Conservation (phyloP, 768 basidiomycete genomes). For the Mycena pura region DNA sequence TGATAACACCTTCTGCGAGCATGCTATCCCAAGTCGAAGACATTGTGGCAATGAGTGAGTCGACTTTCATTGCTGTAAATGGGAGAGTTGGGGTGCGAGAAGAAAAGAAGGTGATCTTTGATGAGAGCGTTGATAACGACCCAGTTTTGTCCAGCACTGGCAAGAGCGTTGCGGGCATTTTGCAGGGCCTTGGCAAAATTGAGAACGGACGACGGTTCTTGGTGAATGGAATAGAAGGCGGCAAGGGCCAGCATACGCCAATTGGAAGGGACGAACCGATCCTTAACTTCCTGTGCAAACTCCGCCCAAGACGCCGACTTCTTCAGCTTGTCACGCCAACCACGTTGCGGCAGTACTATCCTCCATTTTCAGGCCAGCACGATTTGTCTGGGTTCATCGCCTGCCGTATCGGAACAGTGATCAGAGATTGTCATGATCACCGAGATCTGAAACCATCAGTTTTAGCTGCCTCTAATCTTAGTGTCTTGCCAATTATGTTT, state of each 20-base stretch:
- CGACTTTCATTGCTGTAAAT: not conserved
- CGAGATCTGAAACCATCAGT: too few relatives aligned
- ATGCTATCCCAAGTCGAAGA: not conserved
- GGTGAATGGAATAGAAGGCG: not conserved
- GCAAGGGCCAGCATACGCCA: slow-evolving; percentile 1
- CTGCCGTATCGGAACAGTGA: too few relatives aligned
- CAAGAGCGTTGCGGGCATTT: not conserved
- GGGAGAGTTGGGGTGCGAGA: not conserved
- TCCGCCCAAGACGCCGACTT: not conserved
- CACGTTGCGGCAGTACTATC: not conserved
- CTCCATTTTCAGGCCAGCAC: not conserved
- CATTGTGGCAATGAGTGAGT: not conserved
- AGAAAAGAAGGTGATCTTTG: slow-evolving; percentile 1
- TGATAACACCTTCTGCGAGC: not conserved
- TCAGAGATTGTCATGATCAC: too few relatives aligned
- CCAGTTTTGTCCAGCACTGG: not conserved
- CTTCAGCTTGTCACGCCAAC: not conserved
- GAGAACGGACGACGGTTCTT: not conserved
- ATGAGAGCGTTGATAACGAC: not conserved
- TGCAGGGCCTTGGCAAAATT: not conserved
- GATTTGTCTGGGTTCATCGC: not conserved
- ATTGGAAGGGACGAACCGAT: not conserved
- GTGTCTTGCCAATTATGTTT: too few relatives aligned
- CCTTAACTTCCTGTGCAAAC: slow-evolving; percentile 1
- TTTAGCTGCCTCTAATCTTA: too few relatives aligned